A percentile compares a stretch with the other conserved stretches of the same genome.
phyloP scores from a whole-genome alignment of 1,139 yeast genomes.

The Hansenula sp. region DNA sequence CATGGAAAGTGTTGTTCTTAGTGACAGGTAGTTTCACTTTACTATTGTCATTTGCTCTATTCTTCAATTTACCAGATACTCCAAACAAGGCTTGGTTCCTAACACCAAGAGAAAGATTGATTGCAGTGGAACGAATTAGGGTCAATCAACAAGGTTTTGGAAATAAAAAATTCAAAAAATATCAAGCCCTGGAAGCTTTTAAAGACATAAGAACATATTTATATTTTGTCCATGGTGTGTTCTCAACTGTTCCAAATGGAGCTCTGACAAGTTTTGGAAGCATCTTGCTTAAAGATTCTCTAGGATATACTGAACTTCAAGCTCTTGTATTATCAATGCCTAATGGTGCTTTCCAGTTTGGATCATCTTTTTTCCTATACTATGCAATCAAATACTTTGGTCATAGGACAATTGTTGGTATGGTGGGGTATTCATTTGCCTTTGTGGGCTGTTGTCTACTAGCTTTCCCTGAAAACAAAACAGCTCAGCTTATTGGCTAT shows the following conservation, averaged over 20 bases:
- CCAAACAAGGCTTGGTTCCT: conserved; percentile 50
- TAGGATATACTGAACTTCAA: conserved; percentile 35
- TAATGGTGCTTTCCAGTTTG: conserved; percentile 35
- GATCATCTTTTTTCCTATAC: background rate
- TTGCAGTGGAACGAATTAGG: conserved; percentile 49
- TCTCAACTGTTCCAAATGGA: conserved; percentile 26
- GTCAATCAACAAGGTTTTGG: conserved; percentile 54
- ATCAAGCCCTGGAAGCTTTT: conserved; percentile 46
- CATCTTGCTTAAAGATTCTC: conserved; percentile 32
- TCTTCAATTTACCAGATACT: conserved; percentile 44
- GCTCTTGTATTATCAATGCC: conserved; percentile 38
- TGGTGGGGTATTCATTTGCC: conserved; percentile 27
- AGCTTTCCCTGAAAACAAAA: conserved; percentile 38
- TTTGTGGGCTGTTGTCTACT: conserved; percentile 38
- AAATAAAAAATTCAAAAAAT: conserved; percentile 45
- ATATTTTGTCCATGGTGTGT: conserved; percentile 8
- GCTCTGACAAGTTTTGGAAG: conserved; percentile 25
- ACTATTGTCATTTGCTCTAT: conserved; percentile 38
- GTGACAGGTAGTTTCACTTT: conserved; percentile 47
- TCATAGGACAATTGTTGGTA: conserved; percentile 26
- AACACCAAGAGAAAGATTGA: conserved; percentile 44
- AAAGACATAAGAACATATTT: conserved; percentile 44
- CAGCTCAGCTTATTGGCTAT: conserved; percentile 42
- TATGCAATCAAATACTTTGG: conserved; percentile 1
- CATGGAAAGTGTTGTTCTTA: conserved; percentile 48